phyloP scores from a whole-genome alignment of 2,329 filamentous ascomycete genomes.

The Kalmusia sp. region DNA sequence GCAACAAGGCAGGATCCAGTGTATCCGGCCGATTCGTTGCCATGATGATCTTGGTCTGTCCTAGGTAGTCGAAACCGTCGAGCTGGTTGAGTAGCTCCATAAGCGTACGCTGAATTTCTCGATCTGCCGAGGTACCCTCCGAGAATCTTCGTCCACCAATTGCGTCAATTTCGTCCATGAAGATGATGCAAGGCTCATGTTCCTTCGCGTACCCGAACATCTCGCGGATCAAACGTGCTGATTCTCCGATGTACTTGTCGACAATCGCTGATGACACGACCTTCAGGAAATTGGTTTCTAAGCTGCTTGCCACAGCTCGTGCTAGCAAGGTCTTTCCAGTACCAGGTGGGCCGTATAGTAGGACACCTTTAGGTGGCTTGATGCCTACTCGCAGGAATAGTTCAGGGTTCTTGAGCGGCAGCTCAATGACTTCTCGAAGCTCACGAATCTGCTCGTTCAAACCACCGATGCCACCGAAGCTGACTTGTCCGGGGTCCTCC shows the following conservation, averaged over 20 bases:
- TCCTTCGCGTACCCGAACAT: slow-evolving; percentile 99
- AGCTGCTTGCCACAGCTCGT: slow-evolving; percentile 90
- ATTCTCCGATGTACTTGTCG: slow-evolving; percentile 99
- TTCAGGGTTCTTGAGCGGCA: slow-evolving; percentile 98
- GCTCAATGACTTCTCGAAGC: slow-evolving; percentile 94
- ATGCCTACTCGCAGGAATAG: slow-evolving; percentile 96
- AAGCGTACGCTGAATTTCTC: slow-evolving; percentile 96
- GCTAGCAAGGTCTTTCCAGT: slow-evolving; percentile 96
- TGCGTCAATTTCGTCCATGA: slow-evolving; percentile 99
- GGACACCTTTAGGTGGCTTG: slow-evolving; percentile 96
- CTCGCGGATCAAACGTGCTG: slow-evolving; percentile 93
- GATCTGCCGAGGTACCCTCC: slow-evolving; percentile 95
- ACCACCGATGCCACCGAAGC: slow-evolving; percentile 96
- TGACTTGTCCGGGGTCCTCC: slow-evolving; percentile 96
- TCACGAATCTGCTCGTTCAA: slow-evolving; percentile 98
- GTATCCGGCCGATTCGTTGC: slow-evolving; percentile 97
- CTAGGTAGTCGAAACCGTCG: slow-evolving; percentile 98
- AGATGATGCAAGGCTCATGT: slow-evolving; percentile 99
- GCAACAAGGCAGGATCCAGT: slow-evolving; percentile 88
- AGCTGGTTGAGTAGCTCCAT: slow-evolving; percentile 99
- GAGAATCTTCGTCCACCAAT: slow-evolving; percentile 97
- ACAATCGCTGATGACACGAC: slow-evolving; percentile 99
- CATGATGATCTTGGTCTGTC: slow-evolving; percentile 99
- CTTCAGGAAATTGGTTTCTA: slow-evolving; percentile 98
- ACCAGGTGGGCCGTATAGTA: slow-evolving; percentile 94